Evolutionary conservation across 805 yeast genomes (phyloP).

Genomic region (Teunomyces panamensis): DNA sequence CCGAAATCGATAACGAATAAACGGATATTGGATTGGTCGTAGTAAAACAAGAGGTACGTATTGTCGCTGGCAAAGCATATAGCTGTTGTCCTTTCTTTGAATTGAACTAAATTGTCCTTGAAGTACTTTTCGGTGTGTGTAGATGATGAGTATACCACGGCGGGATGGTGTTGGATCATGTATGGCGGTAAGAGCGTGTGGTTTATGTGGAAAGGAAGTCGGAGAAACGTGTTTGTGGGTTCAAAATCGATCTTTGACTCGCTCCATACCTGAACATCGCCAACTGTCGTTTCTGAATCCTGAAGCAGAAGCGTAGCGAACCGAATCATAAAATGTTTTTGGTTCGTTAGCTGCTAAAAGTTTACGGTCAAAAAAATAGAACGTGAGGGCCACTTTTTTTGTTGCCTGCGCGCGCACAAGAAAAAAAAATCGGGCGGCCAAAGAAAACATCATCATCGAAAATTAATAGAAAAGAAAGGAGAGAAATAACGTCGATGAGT

Average conservation of each 20-base stretch:
- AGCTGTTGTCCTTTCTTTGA: neutral
- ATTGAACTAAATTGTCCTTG: conserved; percentile 12
- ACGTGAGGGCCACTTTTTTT: no score
- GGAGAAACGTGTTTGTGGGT: neutral
- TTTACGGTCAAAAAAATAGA: no score
- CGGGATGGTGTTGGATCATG: conserved; percentile 17
- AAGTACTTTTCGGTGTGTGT: conserved; percentile 19
- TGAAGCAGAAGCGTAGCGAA: neutral
- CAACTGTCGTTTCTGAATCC: conserved; percentile 7
- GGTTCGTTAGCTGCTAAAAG: neutral
- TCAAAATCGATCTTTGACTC: neutral
- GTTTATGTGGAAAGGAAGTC: conserved; percentile 14
- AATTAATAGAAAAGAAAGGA: neutral
- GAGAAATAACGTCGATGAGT: conserved; percentile 18
- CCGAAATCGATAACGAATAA: conserved; percentile 19
- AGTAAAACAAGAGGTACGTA: conserved; percentile 24
- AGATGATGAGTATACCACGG: conserved; percentile 20
- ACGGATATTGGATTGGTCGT: conserved; percentile 13
- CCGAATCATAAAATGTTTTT: neutral
- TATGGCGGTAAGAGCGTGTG: conserved; percentile 22
- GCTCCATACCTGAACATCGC: conserved; percentile 24
- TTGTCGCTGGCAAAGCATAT: conserved; percentile 8
- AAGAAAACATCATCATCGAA: neutral
- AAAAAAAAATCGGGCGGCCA: neutral
- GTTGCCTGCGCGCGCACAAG: neutral